These are phyloP conservation scores for Xylariaceae sp. DNA, from an alignment of 2,329 filamentous ascomycete species.

Conservation along the genomic window DNA sequence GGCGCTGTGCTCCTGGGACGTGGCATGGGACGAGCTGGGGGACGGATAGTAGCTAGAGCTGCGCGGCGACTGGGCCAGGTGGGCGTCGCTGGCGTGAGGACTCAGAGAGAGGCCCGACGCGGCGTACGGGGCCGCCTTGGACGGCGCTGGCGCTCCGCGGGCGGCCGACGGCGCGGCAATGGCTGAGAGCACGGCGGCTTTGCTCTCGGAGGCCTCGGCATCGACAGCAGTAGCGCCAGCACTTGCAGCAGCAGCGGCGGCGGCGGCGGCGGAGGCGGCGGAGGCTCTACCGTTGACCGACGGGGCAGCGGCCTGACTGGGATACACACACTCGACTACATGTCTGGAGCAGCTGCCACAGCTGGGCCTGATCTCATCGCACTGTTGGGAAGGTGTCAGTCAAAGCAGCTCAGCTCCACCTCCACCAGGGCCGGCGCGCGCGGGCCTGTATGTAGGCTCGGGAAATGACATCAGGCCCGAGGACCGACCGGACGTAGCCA, in stretches of 20 bases:
- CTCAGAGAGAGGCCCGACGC: constrained; percentile 2
- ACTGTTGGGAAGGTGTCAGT: constrained; percentile 19
- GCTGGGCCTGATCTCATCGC: constrained; percentile 22
- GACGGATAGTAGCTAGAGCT: constrained; percentile 15
- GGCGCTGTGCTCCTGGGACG: constrained; percentile 8
- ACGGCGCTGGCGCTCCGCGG: constrained; percentile 2
- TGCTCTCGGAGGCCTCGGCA: not conserved
- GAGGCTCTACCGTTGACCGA: constrained; percentile 5
- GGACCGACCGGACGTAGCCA: no score
- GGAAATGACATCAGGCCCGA: no score
- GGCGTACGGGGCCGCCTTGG: constrained; percentile 4
- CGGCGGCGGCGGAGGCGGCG: constrained; percentile 3
- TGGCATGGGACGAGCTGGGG: constrained; percentile 14
- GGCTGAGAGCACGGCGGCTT: not conserved
- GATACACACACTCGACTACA: constrained; percentile 23
- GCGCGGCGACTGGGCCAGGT: constrained; percentile 10
- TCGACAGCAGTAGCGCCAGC: not conserved
- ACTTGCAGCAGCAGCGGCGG: constrained; percentile 3
- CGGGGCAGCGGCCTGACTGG: constrained; percentile 7
- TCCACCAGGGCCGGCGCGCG: constrained; percentile 2
- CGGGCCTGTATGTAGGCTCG: no score
- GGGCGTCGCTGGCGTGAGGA: constrained; percentile 8
- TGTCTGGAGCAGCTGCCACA: constrained; percentile 24
- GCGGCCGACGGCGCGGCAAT: no score
- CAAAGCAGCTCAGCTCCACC: not conserved